Evolutionary conservation across 192 early-diverging fungal species (phyloP), one percentile per base, ranked within the genome.

Genomic region (Coemansia sp.): DNA sequence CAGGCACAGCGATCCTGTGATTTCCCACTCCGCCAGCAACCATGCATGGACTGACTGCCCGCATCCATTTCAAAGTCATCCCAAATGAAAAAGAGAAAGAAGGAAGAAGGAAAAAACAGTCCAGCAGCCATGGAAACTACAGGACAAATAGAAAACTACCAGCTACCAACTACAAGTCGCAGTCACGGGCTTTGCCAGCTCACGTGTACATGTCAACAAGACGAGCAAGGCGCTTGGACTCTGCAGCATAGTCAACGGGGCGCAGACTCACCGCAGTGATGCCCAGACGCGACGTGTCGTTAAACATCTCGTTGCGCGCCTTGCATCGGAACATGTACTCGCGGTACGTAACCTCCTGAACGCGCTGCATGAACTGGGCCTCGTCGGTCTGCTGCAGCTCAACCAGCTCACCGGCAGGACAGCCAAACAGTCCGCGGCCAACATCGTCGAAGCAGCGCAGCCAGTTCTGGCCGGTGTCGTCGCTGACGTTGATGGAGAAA

Each of bases 401-500:
- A 6, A 80, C 59, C 82, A 96, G 69, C 12, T 94, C 90, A 41
- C 83, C 85, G 4, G 95, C 96, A 50, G 82, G 63, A 21, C 72
- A 79, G 11, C 93, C 92, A 4, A 98, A 65, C 44, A 99, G 63
- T 32, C 62, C 11, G 56, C 78, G 70, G 44, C 87, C 96, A 0
- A 84, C 61, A 3, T 98, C 98, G 75, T 98, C 94, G 74, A 99
- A 99, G 15, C 86, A 88, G 62, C 87, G 85, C 41, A 97, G 64
- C 92, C 92, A 98, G 38, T 84, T 71, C 67, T 92, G 88, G 37
- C 92, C 92, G 1, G 92, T 91, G 40, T 90, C 81, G 70, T 99
- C 98, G 56, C 84, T 78, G 19, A 92, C 77, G 58, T 84, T 87
- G 43, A 89, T 45, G 12, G 85, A 83, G 64, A 95, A 76, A 42